Conservation (phyloP, 202 grass and related monocot species). For the Brachypodium distachyon region DNA sequence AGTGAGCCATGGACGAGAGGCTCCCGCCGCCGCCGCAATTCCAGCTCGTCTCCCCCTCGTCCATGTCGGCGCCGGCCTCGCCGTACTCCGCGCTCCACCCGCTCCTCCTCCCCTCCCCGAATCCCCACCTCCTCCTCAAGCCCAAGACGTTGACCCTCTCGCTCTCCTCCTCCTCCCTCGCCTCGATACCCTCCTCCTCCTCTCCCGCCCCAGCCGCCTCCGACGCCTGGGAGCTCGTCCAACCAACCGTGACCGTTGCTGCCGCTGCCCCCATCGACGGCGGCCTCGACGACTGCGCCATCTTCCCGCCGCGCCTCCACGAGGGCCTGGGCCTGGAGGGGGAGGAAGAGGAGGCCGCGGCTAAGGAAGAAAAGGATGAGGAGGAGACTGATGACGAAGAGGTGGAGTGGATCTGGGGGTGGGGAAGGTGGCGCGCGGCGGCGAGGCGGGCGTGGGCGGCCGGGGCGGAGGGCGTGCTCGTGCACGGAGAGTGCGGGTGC, state of each 20-base stretch:
- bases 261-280: neutral
- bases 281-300: conserved; percentile 38
- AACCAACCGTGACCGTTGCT: neutral
- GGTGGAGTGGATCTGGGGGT: neutral
- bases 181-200: conserved; percentile 19
- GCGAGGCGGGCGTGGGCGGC: conserved; percentile 32
- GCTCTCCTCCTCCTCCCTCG: conserved; percentile 38
- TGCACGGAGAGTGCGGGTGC: conserved; percentile 29
- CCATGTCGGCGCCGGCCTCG: neutral
- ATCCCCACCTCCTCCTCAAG: conserved; percentile 41
- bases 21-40: neutral
- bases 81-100: conserved; percentile 36
- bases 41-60: neutral
- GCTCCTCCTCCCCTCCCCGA: conserved; percentile 23
- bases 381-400: neutral
- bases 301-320: conserved; percentile 64
- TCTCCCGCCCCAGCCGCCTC: conserved; percentile 7
- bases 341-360: conserved; percentile 9
- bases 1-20: conserved; percentile 19
- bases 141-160: conserved; percentile 38
- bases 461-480: conserved; percentile 22
- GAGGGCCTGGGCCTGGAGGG: conserved; percentile 48
- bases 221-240: conserved; percentile 21
- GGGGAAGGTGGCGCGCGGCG: conserved; percentile 21
- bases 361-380: neutral